Evolutionary conservation across 2,329 filamentous ascomycete genomes (phyloP).

Genomic region (Stachybotrys echinatus): DNA sequence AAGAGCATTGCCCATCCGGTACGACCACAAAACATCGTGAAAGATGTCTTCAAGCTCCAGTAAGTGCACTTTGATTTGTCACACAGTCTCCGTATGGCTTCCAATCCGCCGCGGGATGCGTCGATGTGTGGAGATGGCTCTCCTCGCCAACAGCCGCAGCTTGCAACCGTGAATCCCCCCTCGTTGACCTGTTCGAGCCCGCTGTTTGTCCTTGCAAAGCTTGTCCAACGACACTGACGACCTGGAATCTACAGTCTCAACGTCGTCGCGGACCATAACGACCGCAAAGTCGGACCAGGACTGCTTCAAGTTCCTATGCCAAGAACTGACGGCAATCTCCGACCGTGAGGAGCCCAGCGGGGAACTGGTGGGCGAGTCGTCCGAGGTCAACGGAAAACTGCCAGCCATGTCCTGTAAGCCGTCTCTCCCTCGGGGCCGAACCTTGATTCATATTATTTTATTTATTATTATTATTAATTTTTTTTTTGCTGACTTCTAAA

Average conservation of each 20-base stretch:
- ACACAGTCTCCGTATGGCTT: not conserved
- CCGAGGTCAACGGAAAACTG: not conserved
- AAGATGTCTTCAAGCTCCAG: not conserved
- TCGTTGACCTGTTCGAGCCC: too few relatives aligned
- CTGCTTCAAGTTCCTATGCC: slow-evolving; percentile 14
- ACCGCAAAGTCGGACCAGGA: slow-evolving; percentile 18
- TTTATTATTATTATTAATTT: too few relatives aligned
- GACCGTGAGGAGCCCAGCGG: slow-evolving; percentile 14
- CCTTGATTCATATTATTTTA: not conserved
- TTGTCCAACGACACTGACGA: too few relatives aligned
- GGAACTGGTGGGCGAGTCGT: not conserved
- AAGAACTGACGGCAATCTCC: slow-evolving; percentile 17
- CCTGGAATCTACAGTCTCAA: not conserved
- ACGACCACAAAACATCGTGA: too few relatives aligned
- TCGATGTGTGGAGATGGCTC: too few relatives aligned
- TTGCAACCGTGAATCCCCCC: too few relatives aligned
- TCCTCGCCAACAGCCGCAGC: too few relatives aligned
- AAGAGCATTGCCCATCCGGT: too few relatives aligned
- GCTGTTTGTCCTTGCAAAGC: too few relatives aligned
- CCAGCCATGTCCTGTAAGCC: not conserved
- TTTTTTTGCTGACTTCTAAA: slow-evolving; percentile 2
- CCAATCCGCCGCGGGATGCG: too few relatives aligned
- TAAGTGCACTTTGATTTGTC: not conserved
- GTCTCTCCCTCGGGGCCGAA: not conserved
- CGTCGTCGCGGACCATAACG: slow-evolving; percentile 1